Percentiles rank a stretch among this genome's conserved stretches.
phyloP scores from a whole-genome alignment of 257 asterid species.

The Gentiana dahurica region DNA sequence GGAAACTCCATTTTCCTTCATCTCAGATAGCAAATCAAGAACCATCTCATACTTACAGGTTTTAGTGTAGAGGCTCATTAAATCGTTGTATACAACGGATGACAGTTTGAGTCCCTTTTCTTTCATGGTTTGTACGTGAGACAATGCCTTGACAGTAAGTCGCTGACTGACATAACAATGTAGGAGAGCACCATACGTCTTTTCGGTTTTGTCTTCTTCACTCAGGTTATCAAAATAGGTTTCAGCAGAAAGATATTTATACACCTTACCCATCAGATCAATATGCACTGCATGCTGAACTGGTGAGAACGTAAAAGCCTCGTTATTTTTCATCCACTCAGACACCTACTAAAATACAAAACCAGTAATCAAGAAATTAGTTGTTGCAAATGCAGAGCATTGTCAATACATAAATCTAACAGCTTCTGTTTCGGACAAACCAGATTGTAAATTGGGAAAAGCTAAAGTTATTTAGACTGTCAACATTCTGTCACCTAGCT shows the following conservation, averaged over 20 bases:
- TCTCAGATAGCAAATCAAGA: constrained; percentile 32
- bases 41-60: constrained; percentile 37
- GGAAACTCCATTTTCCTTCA: constrained; percentile 41
- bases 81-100: constrained; percentile 44
- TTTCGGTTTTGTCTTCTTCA: constrained; percentile 47
- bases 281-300: constrained; percentile 66
- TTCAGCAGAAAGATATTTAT: constrained; percentile 50
- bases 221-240: constrained; percentile 45
- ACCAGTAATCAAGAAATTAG: neutral
- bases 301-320: constrained; percentile 34
- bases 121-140: constrained; percentile 43
- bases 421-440: neutral
- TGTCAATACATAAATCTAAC: neutral
- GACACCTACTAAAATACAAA: constrained; percentile 34
- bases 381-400: neutral
- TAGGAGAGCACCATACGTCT: constrained; percentile 68
- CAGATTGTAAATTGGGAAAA: neutral
- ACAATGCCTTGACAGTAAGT: constrained; percentile 33
- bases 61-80: constrained; percentile 53
- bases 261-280: constrained; percentile 69
- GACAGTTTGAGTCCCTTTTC: constrained; percentile 49
- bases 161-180: constrained; percentile 63
- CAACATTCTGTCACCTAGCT: no score
- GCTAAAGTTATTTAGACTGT: no score
- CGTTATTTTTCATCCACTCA: constrained; percentile 49